A percentile compares a stretch with the other conserved stretches of the same genome.
phyloP scores from a whole-genome alignment of 75 land plant species.

The Pseudotsuga menziesii region DNA sequence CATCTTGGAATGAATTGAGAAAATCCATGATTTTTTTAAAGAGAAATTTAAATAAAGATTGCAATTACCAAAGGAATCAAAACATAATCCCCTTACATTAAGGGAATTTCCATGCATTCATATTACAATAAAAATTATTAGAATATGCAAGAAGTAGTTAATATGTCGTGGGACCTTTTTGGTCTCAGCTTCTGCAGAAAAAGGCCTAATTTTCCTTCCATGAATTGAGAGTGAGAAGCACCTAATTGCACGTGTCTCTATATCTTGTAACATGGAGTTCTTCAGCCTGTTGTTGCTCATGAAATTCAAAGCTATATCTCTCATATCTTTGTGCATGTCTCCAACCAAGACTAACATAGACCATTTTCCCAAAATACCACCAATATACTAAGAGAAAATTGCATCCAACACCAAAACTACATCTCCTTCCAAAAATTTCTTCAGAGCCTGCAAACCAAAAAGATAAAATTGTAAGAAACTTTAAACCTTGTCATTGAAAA shows the following conservation, averaged over 20 bases:
- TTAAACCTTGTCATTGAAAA: background rate
- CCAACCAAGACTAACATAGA: conserved; percentile 74
- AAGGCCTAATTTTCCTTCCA: conserved; percentile 26
- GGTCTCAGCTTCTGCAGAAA: conserved; percentile 61
- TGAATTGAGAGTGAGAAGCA: conserved; percentile 38
- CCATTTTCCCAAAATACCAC: too few relatives aligned
- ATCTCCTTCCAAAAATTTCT: conserved; percentile 45
- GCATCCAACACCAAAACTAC: conserved; percentile 46
- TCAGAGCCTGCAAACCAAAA: conserved; percentile 44
- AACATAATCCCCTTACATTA: too few relatives aligned
- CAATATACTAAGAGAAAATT: too few relatives aligned
- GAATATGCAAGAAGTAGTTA: background rate
- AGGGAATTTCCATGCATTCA: too few relatives aligned
- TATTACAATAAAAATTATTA: background rate
- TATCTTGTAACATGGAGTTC: conserved; percentile 42
- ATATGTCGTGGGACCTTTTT: conserved; percentile 23
- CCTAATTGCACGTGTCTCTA: conserved; percentile 52
- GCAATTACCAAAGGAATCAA: too few relatives aligned
- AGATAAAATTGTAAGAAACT: background rate
- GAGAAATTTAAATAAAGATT: too few relatives aligned
- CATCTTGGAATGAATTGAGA: too few relatives aligned
- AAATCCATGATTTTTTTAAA: too few relatives aligned
- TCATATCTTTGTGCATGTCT: conserved; percentile 69
- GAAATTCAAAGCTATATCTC: conserved; percentile 62
- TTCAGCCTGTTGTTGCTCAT: conserved; percentile 43